These are phyloP conservation scores for Massarina eburnea DNA, from an alignment of 2,329 filamentous ascomycete genomes.

Conservation along the genomic window DNA sequence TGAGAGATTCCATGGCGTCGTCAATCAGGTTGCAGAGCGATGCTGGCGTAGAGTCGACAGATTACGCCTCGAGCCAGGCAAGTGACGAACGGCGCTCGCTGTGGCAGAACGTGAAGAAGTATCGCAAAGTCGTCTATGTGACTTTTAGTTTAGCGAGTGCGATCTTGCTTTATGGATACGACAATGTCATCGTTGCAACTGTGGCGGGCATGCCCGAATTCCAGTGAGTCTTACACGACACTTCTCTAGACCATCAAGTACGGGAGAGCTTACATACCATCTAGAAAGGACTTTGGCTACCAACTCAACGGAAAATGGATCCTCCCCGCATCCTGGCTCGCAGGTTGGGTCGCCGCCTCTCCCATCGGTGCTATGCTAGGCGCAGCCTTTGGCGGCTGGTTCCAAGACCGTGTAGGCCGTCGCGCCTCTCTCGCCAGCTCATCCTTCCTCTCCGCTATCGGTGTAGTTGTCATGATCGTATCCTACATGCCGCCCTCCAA, in stretches of 20 bases:
- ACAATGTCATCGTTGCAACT: slow-evolving; percentile 33
- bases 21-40: not conserved
- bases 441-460: slow-evolving; percentile 30
- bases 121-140: slow-evolving; percentile 26
- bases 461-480: slow-evolving; percentile 32
- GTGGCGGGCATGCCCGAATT: slow-evolving; percentile 33
- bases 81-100: slow-evolving; percentile 24
- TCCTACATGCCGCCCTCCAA: slow-evolving; percentile 27
- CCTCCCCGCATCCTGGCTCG: slow-evolving; percentile 31
- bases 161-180: slow-evolving; percentile 34
- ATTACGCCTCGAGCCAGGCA: not conserved
- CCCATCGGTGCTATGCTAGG: slow-evolving; percentile 32
- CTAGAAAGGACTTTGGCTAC: slow-evolving; percentile 28
- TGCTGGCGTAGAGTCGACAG: not conserved
- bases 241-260: not conserved
- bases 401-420: slow-evolving; percentile 30
- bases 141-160: slow-evolving; percentile 29
- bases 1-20: no score
- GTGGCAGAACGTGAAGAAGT: slow-evolving; percentile 36
- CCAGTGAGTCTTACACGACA: slow-evolving; percentile 20
- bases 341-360: slow-evolving; percentile 29
- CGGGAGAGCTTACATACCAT: not conserved
- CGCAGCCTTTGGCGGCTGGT: slow-evolving; percentile 27
- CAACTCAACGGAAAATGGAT: slow-evolving; percentile 29
- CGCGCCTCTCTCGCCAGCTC: slow-evolving; percentile 22